phyloP scores from a whole-genome alignment of 805 yeast species.

The Myxozyma geophila region DNA sequence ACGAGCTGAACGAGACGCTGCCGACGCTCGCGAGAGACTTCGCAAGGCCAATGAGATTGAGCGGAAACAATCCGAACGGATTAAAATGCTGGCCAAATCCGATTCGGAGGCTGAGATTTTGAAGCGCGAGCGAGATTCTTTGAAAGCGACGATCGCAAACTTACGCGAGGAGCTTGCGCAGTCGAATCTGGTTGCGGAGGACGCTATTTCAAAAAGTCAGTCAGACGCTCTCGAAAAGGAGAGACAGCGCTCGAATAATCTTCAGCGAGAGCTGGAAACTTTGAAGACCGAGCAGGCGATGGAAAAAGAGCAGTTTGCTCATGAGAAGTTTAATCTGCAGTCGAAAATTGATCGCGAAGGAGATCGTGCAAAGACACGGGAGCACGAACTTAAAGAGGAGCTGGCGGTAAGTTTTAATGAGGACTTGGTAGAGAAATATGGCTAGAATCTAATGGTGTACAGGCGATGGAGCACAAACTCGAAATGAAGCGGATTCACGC shows the following conservation, averaged over 20 bases:
- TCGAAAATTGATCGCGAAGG: conserved; percentile 43
- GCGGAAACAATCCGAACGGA: conserved; percentile 40
- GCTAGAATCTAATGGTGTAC: conserved; percentile 52
- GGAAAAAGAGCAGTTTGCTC: conserved; percentile 46
- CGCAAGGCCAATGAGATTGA: conserved; percentile 33
- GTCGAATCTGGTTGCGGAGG: conserved; percentile 41
- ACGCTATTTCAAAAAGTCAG: conserved; percentile 38
- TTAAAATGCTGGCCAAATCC: conserved; percentile 33
- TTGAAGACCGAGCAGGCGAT: conserved; percentile 45
- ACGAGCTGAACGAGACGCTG: conserved; percentile 49
- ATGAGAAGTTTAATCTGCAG: conserved; percentile 33
- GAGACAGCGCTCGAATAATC: conserved; percentile 37
- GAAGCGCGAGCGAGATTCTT: conserved; percentile 33
- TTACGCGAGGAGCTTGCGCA: conserved; percentile 42
- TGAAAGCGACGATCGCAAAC: conserved; percentile 26
- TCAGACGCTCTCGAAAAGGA: conserved; percentile 42
- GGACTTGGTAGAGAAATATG: conserved; percentile 42
- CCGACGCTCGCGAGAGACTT: conserved; percentile 44
- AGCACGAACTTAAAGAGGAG: conserved; percentile 39
- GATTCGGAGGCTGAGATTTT: conserved; percentile 36
- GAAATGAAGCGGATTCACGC: conserved; percentile 68
- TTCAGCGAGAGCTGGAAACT: conserved; percentile 43
- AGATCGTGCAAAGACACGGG: conserved; percentile 41
- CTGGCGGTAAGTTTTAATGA: conserved; percentile 36
- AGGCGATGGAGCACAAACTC: conserved; percentile 67